Conservation (phyloP, 352 stramenopile genomes). For the Sclerospora graminicola region DNA sequence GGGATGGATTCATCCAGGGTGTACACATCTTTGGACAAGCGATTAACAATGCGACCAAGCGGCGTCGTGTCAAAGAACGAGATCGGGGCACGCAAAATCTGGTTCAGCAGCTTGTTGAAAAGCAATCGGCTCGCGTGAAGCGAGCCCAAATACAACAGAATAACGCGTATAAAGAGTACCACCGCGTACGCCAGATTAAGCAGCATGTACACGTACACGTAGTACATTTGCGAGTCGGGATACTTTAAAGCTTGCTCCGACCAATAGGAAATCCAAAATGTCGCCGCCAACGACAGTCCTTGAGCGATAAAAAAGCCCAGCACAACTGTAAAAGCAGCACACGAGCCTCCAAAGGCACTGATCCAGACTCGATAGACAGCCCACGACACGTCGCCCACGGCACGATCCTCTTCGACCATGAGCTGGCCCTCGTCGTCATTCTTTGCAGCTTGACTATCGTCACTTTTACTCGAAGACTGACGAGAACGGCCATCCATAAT, state of each 20-base stretch:
- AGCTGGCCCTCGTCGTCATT: conserved; percentile 29
- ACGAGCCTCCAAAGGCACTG: conserved; percentile 47
- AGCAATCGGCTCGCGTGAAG: conserved; percentile 51
- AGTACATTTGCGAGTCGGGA: conserved; percentile 59
- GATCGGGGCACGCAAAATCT: conserved; percentile 33
- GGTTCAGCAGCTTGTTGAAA: conserved; percentile 47
- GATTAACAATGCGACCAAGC: conserved; percentile 54
- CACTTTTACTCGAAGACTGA: conserved; percentile 41
- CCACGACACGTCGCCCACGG: conserved; percentile 62
- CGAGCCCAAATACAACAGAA: conserved; percentile 52
- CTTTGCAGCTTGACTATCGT: conserved; percentile 28
- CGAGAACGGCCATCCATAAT: conserved; percentile 25
- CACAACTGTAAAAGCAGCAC: conserved; percentile 36
- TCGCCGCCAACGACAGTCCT: conserved; percentile 41
- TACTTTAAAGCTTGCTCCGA: conserved; percentile 56
- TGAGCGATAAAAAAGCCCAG: conserved; percentile 44
- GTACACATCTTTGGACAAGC: conserved; percentile 53
- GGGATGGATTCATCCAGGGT: conserved; percentile 43
- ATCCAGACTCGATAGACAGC: conserved; percentile 56
- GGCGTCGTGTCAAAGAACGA: conserved; percentile 61
- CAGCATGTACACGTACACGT: conserved; percentile 74
- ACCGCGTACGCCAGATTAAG: conserved; percentile 55
- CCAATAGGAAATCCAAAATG: conserved; percentile 92
- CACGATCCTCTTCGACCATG: conserved; percentile 66
- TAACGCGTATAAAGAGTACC: conserved; percentile 42